Evolutionary conservation across 208 protist genomes (phyloP), one percentile per base, ranked within the genome.

Genomic region (Novymonas esmeraldas): DNA sequence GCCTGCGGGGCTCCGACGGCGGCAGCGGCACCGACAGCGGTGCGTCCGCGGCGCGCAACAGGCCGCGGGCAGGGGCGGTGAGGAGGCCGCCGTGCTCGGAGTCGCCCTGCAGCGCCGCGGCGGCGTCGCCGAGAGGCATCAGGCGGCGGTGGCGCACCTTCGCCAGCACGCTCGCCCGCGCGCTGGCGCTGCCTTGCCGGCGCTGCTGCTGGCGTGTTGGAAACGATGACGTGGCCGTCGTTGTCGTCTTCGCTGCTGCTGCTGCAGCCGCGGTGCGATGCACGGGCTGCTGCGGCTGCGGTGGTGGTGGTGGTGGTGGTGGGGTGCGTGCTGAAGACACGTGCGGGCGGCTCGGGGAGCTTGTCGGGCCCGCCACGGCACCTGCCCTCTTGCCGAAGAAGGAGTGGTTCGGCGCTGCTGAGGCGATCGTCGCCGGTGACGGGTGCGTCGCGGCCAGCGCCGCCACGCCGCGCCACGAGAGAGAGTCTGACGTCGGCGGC

Each of bases 61-160:
- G 36, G n/a, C n/a, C n/a, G n/a, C n/a, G n/a, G n/a, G n/a, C n/a
- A n/a, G n/a, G n/a, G n/a, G 20, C n/a, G 39, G 7, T 41, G 36
- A 5, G 11, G 1, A 18, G 3, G 20, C 16, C 7, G 33, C 26
- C 6, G 26, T 61, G 22, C 6, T 11, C 20, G 14, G 42, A 20
- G 14, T 36, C 39, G 24, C 45, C 26, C 36, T 61, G 14, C 24
- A 6, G 14, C 26, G 26, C 6, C 16, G 2, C n/a, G 14, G 18
- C 36, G 10, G 38, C 18, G 1, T 31, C 26, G 20, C 11, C 26
- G 5, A 64, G 59, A 14, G 59, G 59, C 29, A 64, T 26, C 20
- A 64, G 59, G 29, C 59, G 42, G 45, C 59, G 59, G 33, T 64
- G 59, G 28, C 59, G 41, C 31, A 24, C n/a, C 59, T 1, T 26